These are phyloP conservation scores for Stenocarpella maydis DNA, from an alignment of 2,329 filamentous ascomycete species.

Conservation along the genomic window DNA sequence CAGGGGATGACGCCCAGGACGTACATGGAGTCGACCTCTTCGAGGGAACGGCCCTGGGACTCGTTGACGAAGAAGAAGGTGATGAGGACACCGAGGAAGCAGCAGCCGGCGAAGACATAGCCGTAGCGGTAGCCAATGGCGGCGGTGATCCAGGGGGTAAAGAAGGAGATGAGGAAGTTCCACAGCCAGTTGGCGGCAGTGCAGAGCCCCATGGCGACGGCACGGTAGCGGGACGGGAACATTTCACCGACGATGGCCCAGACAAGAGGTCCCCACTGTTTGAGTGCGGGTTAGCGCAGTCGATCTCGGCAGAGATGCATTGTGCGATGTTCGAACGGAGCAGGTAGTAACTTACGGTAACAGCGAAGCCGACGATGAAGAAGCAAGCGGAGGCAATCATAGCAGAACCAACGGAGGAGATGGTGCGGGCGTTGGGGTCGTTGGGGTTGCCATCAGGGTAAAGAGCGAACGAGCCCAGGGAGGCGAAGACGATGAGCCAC, in stretches of 20 bases:
- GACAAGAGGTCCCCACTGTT: conserved; percentile 70
- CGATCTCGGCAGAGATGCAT: neutral
- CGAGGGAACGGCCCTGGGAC: conserved; percentile 67
- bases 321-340: neutral
- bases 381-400: conserved; percentile 79
- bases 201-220: conserved; percentile 38
- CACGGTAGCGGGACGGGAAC: conserved; percentile 37
- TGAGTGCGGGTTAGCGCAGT: conserved; percentile 47
- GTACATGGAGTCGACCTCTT: conserved; percentile 75
- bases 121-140: conserved; percentile 70
- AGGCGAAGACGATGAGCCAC: conserved; percentile 72
- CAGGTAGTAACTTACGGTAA: conserved; percentile 35
- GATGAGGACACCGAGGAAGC: conserved; percentile 62
- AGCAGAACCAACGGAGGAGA: conserved; percentile 61
- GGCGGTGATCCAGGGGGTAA: conserved; percentile 71
- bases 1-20: conserved; percentile 64
- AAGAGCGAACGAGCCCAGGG: conserved; percentile 55
- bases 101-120: conserved; percentile 71
- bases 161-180: conserved; percentile 72
- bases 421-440: conserved; percentile 45
- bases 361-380: conserved; percentile 77
- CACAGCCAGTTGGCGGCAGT: conserved; percentile 63
- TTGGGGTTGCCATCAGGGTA: conserved; percentile 45
- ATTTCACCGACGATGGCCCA: conserved; percentile 74
- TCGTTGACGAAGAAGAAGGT: conserved; percentile 75